Conservation (phyloP, 495 filamentous ascomycete species). For the Hypomontagnella monticulosa region DNA sequence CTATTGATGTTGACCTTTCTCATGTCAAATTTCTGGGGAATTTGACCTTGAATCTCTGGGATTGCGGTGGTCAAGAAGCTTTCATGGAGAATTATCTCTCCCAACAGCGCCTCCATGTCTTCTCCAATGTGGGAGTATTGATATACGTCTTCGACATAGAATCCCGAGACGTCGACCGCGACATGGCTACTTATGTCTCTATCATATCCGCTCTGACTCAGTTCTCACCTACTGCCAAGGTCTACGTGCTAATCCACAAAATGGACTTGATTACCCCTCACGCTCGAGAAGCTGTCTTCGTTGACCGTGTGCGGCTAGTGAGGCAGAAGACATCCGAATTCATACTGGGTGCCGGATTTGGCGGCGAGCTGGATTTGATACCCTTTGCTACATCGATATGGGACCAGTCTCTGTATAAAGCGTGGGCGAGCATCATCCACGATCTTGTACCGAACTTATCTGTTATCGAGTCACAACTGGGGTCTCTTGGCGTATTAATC, state of each 20-base stretch:
- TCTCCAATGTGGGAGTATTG: constrained; percentile 92
- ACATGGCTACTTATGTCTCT: constrained; percentile 86
- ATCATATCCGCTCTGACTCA: constrained; percentile 87
- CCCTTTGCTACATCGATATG: constrained; percentile 95
- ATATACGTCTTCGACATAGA: constrained; percentile 99
- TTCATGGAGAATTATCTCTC: constrained; percentile 98
- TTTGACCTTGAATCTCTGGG: constrained; percentile 96
- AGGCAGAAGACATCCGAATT: constrained; percentile 78
- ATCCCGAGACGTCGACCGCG: constrained; percentile 88
- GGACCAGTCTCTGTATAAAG: constrained; percentile 98
- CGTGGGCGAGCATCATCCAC: constrained; percentile 97
- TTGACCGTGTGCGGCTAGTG: constrained; percentile 78
- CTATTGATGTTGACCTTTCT: constrained; percentile 97
- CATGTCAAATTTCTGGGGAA: constrained; percentile 99
- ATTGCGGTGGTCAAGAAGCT: constrained; percentile 97
- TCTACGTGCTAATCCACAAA: constrained; percentile 97
- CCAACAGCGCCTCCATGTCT: constrained; percentile 93
- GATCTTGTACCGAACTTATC: constrained; percentile 91
- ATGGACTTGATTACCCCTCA: constrained; percentile 94
- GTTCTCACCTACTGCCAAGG: constrained; percentile 81
- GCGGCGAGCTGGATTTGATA: constrained; percentile 63
- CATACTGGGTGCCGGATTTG: constrained; percentile 51
- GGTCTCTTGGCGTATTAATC: constrained; percentile 78
- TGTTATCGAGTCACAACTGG: constrained; percentile 86
- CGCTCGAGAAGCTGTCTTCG: constrained; percentile 80